Evolutionary conservation across 75 land plant species (phyloP), one percentile per base, ranked within the genome.

Genomic region (Cupressus sempervirens): DNA sequence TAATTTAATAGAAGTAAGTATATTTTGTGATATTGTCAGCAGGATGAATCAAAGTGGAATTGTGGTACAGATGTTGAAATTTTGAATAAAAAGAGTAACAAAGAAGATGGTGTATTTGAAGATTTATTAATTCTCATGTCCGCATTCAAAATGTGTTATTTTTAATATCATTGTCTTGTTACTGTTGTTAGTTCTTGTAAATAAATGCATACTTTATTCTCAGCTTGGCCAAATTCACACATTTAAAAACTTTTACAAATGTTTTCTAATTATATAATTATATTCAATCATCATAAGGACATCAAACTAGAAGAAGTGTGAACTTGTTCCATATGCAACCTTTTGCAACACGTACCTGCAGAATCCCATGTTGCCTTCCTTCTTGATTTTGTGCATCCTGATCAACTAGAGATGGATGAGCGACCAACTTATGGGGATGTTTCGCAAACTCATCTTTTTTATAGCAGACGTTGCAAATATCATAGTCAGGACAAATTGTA

Each of bases 341-440:
- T 20, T 38, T 50, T 50, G 15, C 53, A 15, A 83, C 40, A 8
- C 15, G 50, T 77, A 91, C 92, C 92, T 91, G 92, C 41, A 84
- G 75, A 46, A 91, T 86, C 41, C 92, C 84, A 56, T 86, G 88
- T 87, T 91, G 91, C 32, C 92, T 38, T 52, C 90, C 92, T 87
- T 89, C 92, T 83, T 91, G 89, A 83, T 84, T 91, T 76, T 87
- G 92, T 56, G 92, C 86, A 84, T 89, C 87, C 26, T 84, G 88
- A 29, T 88, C 92, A 35, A 86, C 48, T 41, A 76, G 53, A 46
- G 88, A 85, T 36, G 87, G 87, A 54, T 82, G 89, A 52, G 88
- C 84, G 11, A 75, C 56, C 8, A 91, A 84, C 53, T 85, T 85
- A 80, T 91, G 92, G 46, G 87, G 92, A 85, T 91, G 92, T 26